These are phyloP conservation scores for Colletotrichum camelliae DNA, from an alignment of 2,329 filamentous ascomycete genomes.

Conservation along the genomic window DNA sequence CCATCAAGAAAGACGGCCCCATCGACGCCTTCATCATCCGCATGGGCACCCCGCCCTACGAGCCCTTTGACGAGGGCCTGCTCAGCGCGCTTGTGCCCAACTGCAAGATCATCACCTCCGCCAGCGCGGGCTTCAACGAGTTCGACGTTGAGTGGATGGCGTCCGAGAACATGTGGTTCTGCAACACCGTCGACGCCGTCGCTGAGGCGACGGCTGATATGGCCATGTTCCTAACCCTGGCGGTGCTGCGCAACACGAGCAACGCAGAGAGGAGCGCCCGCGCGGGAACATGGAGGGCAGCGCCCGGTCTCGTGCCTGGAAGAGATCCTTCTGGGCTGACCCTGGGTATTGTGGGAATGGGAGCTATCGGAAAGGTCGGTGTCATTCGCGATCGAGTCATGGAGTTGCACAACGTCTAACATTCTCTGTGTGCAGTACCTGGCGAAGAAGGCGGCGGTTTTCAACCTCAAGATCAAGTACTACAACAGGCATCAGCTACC, in stretches of 20 bases:
- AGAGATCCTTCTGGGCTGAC: slow-evolving; percentile 30
- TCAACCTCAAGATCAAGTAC: slow-evolving; percentile 50
- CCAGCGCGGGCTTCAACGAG: slow-evolving; percentile 53
- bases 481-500: slow-evolving; percentile 43
- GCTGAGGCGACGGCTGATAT: slow-evolving; percentile 58
- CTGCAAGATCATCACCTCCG: slow-evolving; percentile 51
- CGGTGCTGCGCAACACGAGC: slow-evolving; percentile 49
- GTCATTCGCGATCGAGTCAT: not conserved
- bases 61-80: slow-evolving; percentile 53
- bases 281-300: slow-evolving; percentile 41
- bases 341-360: slow-evolving; percentile 55
- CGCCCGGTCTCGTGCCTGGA: slow-evolving; percentile 21
- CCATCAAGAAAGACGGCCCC: slow-evolving; percentile 40
- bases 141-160: slow-evolving; percentile 51
- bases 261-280: slow-evolving; percentile 40
- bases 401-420: not conserved
- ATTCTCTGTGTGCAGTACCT: slow-evolving; percentile 29
- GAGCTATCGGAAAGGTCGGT: slow-evolving; percentile 47
- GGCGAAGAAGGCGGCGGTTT: slow-evolving; percentile 41
- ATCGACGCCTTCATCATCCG: slow-evolving; percentile 53
- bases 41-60: slow-evolving; percentile 54
- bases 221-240: slow-evolving; percentile 40
- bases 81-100: slow-evolving; percentile 42
- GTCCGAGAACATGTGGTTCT: slow-evolving; percentile 52
- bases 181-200: slow-evolving; percentile 58